phyloP scores from a whole-genome alignment of 768 basidiomycete species.

The Hemileccinum impolitum region DNA sequence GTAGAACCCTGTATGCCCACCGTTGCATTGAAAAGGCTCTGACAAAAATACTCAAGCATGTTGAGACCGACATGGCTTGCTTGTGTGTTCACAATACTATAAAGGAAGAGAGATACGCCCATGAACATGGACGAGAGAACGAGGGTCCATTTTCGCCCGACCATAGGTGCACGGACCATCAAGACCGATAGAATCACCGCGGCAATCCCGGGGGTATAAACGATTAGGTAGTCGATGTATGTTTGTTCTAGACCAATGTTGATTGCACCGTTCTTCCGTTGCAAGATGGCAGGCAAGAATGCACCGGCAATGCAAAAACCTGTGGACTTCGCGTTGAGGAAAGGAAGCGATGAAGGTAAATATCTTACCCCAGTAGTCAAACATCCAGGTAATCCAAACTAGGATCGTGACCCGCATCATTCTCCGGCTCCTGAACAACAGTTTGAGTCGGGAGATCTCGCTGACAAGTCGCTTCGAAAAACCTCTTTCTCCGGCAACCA shows the following conservation, averaged over 20 bases:
- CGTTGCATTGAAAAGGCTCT: conserved; percentile 6
- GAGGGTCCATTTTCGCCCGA: conserved; percentile 18
- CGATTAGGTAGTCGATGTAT: conserved; percentile 11
- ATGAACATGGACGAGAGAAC: conserved; percentile 11
- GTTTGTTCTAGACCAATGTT: conserved; percentile 5
- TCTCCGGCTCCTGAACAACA: conserved; percentile 15
- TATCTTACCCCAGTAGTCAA: conserved; percentile 9
- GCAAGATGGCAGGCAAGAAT: conserved; percentile 11
- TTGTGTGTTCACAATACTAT: conserved; percentile 10
- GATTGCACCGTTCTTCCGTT: conserved; percentile 12
- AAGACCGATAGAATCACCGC: conserved; percentile 4
- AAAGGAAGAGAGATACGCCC: conserved; percentile 9
- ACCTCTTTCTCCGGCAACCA: neutral
- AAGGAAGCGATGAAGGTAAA: neutral
- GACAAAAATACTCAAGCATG: conserved; percentile 8
- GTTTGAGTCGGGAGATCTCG: conserved; percentile 9
- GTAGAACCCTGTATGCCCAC: neutral
- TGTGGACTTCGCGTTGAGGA: neutral
- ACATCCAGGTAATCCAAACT: conserved; percentile 16
- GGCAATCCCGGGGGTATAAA: conserved; percentile 6
- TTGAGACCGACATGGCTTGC: conserved; percentile 10
- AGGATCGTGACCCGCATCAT: conserved; percentile 8
- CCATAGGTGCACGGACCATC: conserved; percentile 11
- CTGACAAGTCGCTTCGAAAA: neutral
- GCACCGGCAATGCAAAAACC: neutral